These are phyloP conservation scores for Chlamydomonas schloesseri DNA, from an alignment of 139 green algal species.

Conservation along the genomic window DNA sequence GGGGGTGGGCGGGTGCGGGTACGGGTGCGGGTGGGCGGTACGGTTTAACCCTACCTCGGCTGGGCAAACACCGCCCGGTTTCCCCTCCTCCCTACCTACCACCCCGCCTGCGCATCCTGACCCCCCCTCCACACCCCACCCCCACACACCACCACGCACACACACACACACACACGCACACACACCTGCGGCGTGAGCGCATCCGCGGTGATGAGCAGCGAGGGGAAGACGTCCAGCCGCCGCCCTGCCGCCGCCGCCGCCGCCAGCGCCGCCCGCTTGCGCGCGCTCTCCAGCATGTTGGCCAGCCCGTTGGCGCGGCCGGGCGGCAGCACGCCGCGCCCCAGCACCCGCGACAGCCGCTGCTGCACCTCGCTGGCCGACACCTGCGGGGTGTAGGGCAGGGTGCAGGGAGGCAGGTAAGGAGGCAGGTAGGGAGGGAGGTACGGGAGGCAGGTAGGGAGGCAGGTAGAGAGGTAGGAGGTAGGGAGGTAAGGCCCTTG, in stretches of 20 bases:
- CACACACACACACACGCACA: no score
- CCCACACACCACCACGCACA: no score
- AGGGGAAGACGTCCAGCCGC: constrained; percentile 84
- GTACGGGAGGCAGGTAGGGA: no score
- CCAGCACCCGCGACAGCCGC: constrained; percentile 52
- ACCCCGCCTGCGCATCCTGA: no score
- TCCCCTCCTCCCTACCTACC: background rate
- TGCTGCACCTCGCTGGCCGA: constrained; percentile 38
- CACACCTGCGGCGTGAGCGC: constrained; percentile 57
- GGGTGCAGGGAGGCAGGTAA: no score
- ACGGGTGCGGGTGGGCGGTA: no score
- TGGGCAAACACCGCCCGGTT: background rate
- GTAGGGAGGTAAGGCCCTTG: no score
- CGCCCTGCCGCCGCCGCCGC: constrained; percentile 43
- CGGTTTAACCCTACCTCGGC: no score
- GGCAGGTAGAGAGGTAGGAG: no score
- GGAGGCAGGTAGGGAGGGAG: no score
- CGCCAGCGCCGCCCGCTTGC: constrained; percentile 72
- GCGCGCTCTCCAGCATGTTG: constrained; percentile 89
- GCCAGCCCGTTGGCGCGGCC: constrained; percentile 84
- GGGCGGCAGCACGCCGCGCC: constrained; percentile 61
- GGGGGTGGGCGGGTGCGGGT: background rate
- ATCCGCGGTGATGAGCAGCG: constrained; percentile 79
- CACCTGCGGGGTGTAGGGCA: background rate
- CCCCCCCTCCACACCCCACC: background rate